Evolutionary conservation across 2,329 filamentous ascomycete genomes (phyloP).

Genomic region (Pyrenophora teres): DNA sequence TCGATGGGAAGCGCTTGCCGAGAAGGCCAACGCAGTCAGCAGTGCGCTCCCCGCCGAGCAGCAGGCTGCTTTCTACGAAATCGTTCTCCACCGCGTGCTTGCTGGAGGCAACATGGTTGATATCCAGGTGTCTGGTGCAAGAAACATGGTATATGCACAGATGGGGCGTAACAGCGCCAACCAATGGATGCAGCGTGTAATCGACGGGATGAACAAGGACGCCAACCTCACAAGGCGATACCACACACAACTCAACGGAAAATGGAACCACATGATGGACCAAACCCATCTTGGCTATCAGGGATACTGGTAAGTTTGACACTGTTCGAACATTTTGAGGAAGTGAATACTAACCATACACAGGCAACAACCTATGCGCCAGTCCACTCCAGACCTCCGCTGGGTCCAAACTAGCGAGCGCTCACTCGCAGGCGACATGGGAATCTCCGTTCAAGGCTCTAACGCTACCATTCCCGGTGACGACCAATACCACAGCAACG

Average conservation of each 20-base stretch:
- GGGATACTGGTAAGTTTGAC: conserved; percentile 50
- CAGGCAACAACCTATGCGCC: conserved; percentile 75
- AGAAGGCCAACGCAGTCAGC: conserved; percentile 62
- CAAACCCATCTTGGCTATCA: conserved; percentile 50
- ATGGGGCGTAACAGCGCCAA: conserved; percentile 49
- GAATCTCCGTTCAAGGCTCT: conserved; percentile 66
- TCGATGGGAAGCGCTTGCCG: conserved; percentile 60
- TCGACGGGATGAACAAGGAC: conserved; percentile 46
- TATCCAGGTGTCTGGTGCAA: conserved; percentile 47
- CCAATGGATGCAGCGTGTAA: conserved; percentile 41
- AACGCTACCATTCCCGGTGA: conserved; percentile 72
- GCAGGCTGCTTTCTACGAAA: conserved; percentile 66
- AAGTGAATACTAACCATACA: not conserved
- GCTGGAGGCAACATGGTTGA: conserved; percentile 63
- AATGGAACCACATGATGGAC: conserved; percentile 50
- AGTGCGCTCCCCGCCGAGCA: conserved; percentile 56
- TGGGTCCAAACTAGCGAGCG: conserved; percentile 64
- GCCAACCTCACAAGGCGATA: conserved; percentile 44
- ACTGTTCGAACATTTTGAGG: not conserved
- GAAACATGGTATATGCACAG: conserved; percentile 44
- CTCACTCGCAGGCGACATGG: conserved; percentile 65
- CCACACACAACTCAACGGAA: conserved; percentile 43
- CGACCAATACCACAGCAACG: conserved; percentile 63
- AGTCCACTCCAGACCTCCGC: conserved; percentile 65
- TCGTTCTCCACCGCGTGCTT: conserved; percentile 64